Conservation (phyloP, 192 early-diverging fungal species). For the Phycomyces blakesleeanus region DNA sequence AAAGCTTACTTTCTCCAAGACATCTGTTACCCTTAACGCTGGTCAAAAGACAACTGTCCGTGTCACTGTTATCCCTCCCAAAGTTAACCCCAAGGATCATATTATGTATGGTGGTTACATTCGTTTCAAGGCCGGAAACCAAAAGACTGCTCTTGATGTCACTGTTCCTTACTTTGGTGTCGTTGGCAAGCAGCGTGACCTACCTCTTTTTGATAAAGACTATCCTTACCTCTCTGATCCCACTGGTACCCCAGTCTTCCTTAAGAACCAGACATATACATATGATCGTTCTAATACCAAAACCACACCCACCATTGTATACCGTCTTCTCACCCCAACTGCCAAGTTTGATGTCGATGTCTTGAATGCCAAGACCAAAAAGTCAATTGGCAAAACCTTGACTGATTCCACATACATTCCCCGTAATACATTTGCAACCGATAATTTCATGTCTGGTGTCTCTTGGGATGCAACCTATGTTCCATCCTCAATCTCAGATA, state of each 20-base stretch:
- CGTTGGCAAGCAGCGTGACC: slow-evolving; percentile 39
- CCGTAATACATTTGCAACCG: slow-evolving; percentile 23
- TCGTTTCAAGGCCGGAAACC: slow-evolving; percentile 25
- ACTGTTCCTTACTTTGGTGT: slow-evolving; percentile 49
- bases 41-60: slow-evolving; percentile 16
- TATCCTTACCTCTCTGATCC: slow-evolving; percentile 14
- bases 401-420: slow-evolving; percentile 13
- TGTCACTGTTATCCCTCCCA: slow-evolving; percentile 29
- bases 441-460: not conserved
- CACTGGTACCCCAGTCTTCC: not conserved
- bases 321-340: slow-evolving; percentile 24
- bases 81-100: slow-evolving; percentile 29
- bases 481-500: not conserved
- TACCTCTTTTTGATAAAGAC: slow-evolving; percentile 40
- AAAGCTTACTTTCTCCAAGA: slow-evolving; percentile 19
- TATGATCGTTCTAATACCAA: slow-evolving; percentile 7
- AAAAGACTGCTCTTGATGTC: slow-evolving; percentile 13
- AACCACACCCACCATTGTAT: slow-evolving; percentile 10
- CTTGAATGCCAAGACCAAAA: slow-evolving; percentile 18
- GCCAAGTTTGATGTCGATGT: slow-evolving; percentile 22
- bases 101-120: slow-evolving; percentile 49
- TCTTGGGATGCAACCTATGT: slow-evolving; percentile 25
- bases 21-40: slow-evolving; percentile 16
- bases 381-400: slow-evolving; percentile 19
- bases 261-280: slow-evolving; percentile 11